Evolutionary conservation across 345 rosid genomes (phyloP), one percentile per base, ranked within the genome.

Genomic region (Bruguiera sexangula): DNA sequence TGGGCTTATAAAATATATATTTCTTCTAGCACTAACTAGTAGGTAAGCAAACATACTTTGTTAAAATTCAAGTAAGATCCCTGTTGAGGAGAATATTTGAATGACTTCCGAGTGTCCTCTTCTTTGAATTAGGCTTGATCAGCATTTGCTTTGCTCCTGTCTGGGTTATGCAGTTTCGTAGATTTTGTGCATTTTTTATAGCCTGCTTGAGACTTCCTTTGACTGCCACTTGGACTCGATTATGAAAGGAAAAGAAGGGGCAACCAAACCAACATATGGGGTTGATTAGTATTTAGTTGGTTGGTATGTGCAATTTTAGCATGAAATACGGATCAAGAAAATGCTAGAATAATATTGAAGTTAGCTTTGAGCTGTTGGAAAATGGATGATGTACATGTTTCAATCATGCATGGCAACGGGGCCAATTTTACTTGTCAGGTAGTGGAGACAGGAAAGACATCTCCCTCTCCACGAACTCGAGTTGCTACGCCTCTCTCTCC

Each of bases 361-460:
- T 70, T 61, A 73, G 60, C 60, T 51, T 75, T 27, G 66, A 70
- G 76, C 34, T 69, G 68, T 62, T 31, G 51, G 53, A 62, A 62
- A n/a, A 66, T 9, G 59, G 65, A 32, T 76, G 76, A 71, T 67
- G 78, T 73, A 73, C 56, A 69, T 79, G 85, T 80, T 78, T 83
- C 84, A 74, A 63, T 76, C 62, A 71, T 82, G 80, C 80, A 70
- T 67, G 80, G 79, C 79, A 82, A 68, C 50, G 63, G 31, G 75
- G 74, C 61, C 80, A 71, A 72, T 67, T 70, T 80, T 68, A 31
- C 60, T 81, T 81, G 89, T 85, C 89, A 76, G 76, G 24, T 77
- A 79, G 74, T 78, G 87, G 75, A 68, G 87, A 85, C 84, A 83
- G 68, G 73, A 75, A 68, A 73, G 75, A 79, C 83, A 79, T 72